These are phyloP conservation scores for Coelastrella sp. DNA, from an alignment of 139 green algal genomes.

Conservation along the genomic window DNA sequence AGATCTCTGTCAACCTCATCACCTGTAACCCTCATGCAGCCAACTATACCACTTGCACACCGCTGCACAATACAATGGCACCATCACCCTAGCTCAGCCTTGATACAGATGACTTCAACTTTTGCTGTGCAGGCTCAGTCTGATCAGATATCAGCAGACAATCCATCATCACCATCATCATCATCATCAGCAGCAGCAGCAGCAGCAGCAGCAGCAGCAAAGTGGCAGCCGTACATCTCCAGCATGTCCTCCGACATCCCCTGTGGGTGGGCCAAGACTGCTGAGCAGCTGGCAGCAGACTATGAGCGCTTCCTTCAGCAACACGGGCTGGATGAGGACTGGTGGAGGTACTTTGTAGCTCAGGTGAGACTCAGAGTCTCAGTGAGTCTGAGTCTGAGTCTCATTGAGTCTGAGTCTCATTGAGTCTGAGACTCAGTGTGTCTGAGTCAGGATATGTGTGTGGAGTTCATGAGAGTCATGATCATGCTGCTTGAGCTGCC, in stretches of 20 bases:
- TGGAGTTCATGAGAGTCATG: too few relatives aligned
- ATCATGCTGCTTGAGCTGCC: too few relatives aligned
- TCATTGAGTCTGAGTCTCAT: too few relatives aligned
- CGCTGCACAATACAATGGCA: too few relatives aligned
- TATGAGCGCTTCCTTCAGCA: neutral
- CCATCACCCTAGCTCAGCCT: too few relatives aligned
- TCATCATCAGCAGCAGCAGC: neutral
- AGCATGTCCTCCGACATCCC: neutral
- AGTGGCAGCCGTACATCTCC: neutral
- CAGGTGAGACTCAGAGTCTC: slow-evolving; percentile 8
- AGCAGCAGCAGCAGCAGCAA: neutral
- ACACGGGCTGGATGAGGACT: neutral
- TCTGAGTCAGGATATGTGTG: too few relatives aligned
- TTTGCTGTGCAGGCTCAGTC: too few relatives aligned
- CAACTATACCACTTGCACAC: too few relatives aligned
- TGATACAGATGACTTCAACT: too few relatives aligned
- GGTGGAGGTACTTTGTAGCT: slow-evolving; percentile 31
- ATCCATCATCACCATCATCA: neutral
- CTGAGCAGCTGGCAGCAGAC: slow-evolving; percentile 23
- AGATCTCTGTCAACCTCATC: too few relatives aligned
- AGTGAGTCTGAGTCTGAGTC: neutral
- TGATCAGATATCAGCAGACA: neutral
- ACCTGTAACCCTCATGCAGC: too few relatives aligned
- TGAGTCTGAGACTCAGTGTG: too few relatives aligned
- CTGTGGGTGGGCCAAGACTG: slow-evolving; percentile 22